Percentiles rank a stretch among this genome's conserved stretches.
Conservation (phyloP, 345 rosid genomes). For the Toxicodendron radicans region DNA sequence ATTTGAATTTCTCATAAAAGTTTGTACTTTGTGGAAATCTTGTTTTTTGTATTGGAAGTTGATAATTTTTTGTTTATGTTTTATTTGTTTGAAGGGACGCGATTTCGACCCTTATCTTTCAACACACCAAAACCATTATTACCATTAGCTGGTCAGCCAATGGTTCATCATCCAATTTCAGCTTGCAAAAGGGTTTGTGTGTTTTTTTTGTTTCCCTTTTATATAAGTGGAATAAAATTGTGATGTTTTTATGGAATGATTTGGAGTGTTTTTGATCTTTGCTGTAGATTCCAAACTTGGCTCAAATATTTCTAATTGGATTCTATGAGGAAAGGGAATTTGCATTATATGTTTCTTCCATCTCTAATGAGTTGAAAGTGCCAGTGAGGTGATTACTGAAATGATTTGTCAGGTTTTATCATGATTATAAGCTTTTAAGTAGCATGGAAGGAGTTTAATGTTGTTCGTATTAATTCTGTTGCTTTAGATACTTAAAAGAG, state of each 20-base stretch:
- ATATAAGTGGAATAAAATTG: background rate
- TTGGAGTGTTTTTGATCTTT: conserved; percentile 13
- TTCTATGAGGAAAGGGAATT: conserved; percentile 85
- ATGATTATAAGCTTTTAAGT: background rate
- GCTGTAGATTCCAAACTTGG: conserved; percentile 67
- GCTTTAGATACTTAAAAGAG: conserved; percentile 69
- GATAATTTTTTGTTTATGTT: background rate
- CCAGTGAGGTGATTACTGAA: conserved; percentile 63
- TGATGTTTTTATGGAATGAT: background rate
- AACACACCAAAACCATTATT: conserved; percentile 77
- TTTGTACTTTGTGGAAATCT: background rate
- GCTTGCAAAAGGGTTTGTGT: conserved; percentile 72
- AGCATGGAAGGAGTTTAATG: background rate
- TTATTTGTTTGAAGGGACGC: conserved; percentile 50
- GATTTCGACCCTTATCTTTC: conserved; percentile 78
- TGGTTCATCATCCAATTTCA: conserved; percentile 90
- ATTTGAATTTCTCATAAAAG: background rate
- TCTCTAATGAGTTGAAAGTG: conserved; percentile 71
- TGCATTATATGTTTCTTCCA: conserved; percentile 68
- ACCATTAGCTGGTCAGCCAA: conserved; percentile 87
- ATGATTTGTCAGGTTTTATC: background rate
- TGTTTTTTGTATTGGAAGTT: conserved; percentile 7
- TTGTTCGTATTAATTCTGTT: conserved; percentile 8
- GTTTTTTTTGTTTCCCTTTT: conserved; percentile 2
- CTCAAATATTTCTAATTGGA: conserved; percentile 66